Base-by-base conservation (phyloP, 164 flowering plant genomes). In the Magnolia changhungtana region DNA sequence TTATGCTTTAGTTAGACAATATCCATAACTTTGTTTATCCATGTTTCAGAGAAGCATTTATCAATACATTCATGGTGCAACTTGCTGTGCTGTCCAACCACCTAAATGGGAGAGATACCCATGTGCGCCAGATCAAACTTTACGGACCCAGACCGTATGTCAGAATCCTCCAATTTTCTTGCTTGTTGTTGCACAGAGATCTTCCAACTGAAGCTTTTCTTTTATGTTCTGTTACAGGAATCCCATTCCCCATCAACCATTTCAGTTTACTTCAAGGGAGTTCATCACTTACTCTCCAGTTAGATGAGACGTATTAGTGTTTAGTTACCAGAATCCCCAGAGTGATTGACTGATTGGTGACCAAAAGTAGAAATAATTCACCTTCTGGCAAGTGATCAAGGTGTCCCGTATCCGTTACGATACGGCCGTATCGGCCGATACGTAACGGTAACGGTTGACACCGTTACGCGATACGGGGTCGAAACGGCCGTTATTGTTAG, bases 61-160 rank as follows among this genome's bases (percentile, higher is more conserved):
- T 92, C 31, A 89, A 91, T 77, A 92, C 98, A 29, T 96, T 96
- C 77, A 90, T 96, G 97, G 78, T 96, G 83, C 99, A 96, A 87
- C 86, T 96, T 76, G 95, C 91, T 14, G 83, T 94, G 19, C 76
- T 94, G 72, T 90, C 98, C 63, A 96, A 96, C 80, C 98, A 96
- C 76, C 91, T 96, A 11, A 94, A 92, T 79, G 98, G 99, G 68
- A 90, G 98, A 82, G 99, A 96, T 77, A 91, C 98, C n/a, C 98
- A 96, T 76, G 85, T 96, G 70, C 94, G 97, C 79, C 99, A 94
- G 84, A 84, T 81, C 81, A 92, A 92, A 91, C 87, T 94, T 78
- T 96, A 90, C 75, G 98, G 99, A 52, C 98, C 98, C 73, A 86
- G 89, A 76, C 97, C 85, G 96, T 96, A 81, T 6, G 97, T 89